Base-by-base conservation (phyloP, 192 early-diverging fungal species). In the Phlyctochytrium planicorne region DNA sequence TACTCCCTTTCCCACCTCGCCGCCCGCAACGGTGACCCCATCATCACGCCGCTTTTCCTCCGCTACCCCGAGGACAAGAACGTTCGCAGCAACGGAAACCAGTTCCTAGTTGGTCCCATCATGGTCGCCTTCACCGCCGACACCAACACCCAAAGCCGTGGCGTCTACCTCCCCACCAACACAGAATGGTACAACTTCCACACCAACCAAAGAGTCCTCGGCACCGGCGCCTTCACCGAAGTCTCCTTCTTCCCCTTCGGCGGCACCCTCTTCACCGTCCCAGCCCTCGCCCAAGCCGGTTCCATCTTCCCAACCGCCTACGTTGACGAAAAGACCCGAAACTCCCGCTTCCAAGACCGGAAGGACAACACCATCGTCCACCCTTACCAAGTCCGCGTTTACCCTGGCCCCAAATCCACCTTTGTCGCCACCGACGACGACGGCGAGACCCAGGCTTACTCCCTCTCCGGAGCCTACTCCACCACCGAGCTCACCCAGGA, bases 151-250 rank as follows among this genome's bases (percentile, higher is more conserved):
- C 40, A 6, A 47, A 14, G 10, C 40, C 40, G 40, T 20, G 40
- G 40, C 20, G 66, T 47, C 40, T 47, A 47, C 40, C 40, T 47
- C 40, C 40, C 40, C 20, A 20, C 40, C 40, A 47, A 47, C 40
- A 47, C 40, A 10, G 40, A 47, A 20, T 68, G 66, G 66, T 59
- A 34, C 60, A 62, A 68, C 60, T 68, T 59, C 60, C 66, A 68
- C 66, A 68, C 66, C 30, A 52, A 68, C 59, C 30, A 68, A 34
- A 34, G 35, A 24, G 30, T 68, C 29, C 25, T 37, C 34, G 14
- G 31, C 23, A 17, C 66, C 23, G 65, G 65, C 20, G 40, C 40
- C 40, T 47, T 14, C 40, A 20, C 20, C 24, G 40, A 47, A 47
- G 20, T 20, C 40, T 14, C 10, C 40, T 47, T 47, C 40, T 47